Base-by-base conservation (phyloP, 768 basidiomycete genomes). In the Pulveroboletus sp. region DNA sequence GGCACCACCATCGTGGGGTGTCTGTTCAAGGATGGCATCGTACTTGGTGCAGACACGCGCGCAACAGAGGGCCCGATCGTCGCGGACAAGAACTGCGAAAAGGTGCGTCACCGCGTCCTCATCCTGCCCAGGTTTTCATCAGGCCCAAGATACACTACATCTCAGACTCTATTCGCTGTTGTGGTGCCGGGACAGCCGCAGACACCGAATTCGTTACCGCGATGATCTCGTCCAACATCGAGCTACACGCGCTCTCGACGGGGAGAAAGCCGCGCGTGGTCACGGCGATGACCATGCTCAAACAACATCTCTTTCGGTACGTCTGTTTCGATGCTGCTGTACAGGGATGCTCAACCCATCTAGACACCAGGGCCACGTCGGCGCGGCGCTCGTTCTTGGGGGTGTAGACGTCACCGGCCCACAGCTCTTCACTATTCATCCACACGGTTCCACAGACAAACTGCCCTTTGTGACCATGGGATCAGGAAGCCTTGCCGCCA, bases 1-100 rank as follows among this genome's bases (percentile, higher is more conserved):
- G 94, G 94, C 59, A 99, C 95, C 5, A 99, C 95, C 41, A 98
- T 99, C 74, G 97, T 99, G 16, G 97, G 97, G 23, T 92, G 92
- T 62, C 71, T 97, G 47, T 97, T 88, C 70, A 85, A 84, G 57
- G 90, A 91, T 63, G 97, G 97, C 6, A 85, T 99, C 57, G 81
- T 95, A 16, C 80, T 99, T 6, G 97, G 95, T 39, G 97, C 97
- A 13, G 97, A 98, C 69, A 99, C 97, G 1, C 79, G 95, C 59
- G 94, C 97, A 5, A 98, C 97, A 0, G 90, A 85, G 52, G 97
- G 95, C 1, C 80, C 81, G 20, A 97, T 98, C 56, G 91, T 99
- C 23, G 92, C 92, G 0, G 95, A 98, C 75, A 98, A 99, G 81
- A 99, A 99, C 72, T 99, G 97, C 70, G 97, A 98, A 75, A 99